Evolutionary conservation across 2,329 filamentous ascomycete species (phyloP).

Genomic region (Thielaviopsis musarum): DNA sequence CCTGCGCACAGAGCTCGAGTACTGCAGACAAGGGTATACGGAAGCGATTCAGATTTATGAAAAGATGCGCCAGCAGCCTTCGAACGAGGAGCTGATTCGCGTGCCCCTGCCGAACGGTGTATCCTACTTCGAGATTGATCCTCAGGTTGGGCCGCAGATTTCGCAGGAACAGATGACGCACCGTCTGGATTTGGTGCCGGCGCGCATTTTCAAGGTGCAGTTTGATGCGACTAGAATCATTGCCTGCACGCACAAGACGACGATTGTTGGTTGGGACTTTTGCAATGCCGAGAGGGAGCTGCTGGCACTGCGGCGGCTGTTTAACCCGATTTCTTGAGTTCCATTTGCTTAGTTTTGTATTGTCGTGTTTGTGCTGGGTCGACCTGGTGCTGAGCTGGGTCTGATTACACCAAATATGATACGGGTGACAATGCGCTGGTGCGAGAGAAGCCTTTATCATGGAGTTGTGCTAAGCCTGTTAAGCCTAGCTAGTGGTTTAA

Average conservation of each 20-base stretch:
- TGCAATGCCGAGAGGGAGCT: conserved; percentile 71
- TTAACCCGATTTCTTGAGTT: conserved; percentile 36
- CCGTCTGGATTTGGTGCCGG: conserved; percentile 28
- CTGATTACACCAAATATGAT: too few relatives aligned
- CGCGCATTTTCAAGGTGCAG: conserved; percentile 84
- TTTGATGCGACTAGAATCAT: conserved; percentile 89
- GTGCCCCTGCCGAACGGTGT: neutral
- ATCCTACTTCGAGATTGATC: conserved; percentile 2
- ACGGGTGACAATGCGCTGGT: too few relatives aligned
- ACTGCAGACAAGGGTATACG: conserved; percentile 23
- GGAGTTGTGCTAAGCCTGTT: too few relatives aligned
- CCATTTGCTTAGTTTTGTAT: neutral
- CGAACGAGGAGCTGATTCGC: neutral
- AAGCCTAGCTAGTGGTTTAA: too few relatives aligned
- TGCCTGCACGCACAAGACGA: conserved; percentile 79
- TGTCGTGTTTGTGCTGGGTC: neutral
- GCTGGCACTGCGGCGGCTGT: conserved; percentile 62
- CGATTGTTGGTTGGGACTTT: conserved; percentile 97
- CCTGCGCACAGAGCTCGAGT: conserved; percentile 32
- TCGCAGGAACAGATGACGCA: conserved; percentile 5
- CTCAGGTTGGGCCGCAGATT: conserved; percentile 1
- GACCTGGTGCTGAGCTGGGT: neutral
- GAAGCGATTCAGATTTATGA: neutral
- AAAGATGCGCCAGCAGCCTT: neutral
- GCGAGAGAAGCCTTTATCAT: too few relatives aligned